These are phyloP conservation scores for Lagerstroemia speciosa DNA, from an alignment of 345 rosid species.

Conservation along the genomic window DNA sequence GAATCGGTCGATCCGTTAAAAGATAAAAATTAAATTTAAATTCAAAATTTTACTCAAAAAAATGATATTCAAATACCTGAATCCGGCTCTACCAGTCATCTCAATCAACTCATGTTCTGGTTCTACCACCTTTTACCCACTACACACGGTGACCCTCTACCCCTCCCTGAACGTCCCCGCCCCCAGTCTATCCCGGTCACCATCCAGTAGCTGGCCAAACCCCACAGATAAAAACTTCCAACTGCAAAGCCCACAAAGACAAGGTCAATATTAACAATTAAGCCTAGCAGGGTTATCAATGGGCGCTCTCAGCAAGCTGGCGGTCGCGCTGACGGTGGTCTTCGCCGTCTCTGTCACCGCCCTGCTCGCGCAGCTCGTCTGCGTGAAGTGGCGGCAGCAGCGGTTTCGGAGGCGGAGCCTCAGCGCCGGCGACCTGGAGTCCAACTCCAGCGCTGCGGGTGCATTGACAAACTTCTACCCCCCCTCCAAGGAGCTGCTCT, in stretches of 20 bases:
- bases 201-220: background rate
- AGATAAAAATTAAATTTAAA: too few relatives aligned
- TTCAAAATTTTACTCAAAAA: too few relatives aligned
- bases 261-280: background rate
- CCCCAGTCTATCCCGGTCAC: background rate
- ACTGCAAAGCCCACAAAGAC: background rate
- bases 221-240: background rate
- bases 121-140: background rate
- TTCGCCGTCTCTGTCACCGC: slow-evolving; percentile 34
- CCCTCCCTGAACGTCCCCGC: background rate
- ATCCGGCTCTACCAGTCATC: background rate
- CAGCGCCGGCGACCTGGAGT: slow-evolving; percentile 16
- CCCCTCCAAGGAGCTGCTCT: slow-evolving; percentile 66
- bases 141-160: background rate
- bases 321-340: slow-evolving; percentile 26
- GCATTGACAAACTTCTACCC: background rate
- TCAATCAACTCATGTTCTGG: too few relatives aligned
- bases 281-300: slow-evolving; percentile 1
- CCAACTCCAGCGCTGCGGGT: background rate
- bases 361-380: slow-evolving; percentile 30
- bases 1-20: too few relatives aligned
- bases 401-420: slow-evolving; percentile 26
- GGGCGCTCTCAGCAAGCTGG: slow-evolving; percentile 31
- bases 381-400: slow-evolving; percentile 44
- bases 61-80: background rate